Evolutionary conservation across 495 filamentous ascomycete genomes (phyloP).

Genomic region (Lentithecium fluviatile): DNA sequence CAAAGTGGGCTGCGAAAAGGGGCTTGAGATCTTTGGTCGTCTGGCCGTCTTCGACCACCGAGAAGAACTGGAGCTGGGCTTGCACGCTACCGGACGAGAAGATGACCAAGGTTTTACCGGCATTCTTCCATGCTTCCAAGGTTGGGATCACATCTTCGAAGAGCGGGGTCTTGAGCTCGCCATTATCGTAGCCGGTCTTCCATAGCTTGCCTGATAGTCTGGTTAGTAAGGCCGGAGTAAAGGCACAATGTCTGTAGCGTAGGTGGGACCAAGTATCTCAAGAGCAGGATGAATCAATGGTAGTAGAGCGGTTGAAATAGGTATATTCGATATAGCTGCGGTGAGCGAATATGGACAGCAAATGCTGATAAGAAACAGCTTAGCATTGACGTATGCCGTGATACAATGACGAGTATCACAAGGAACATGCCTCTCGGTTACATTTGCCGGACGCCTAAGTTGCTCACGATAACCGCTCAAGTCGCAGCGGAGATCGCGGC

Average conservation of each 20-base stretch:
- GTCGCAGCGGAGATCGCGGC: slow-evolving; percentile 19
- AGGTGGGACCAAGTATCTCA: background rate
- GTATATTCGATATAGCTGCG: slow-evolving; percentile 14
- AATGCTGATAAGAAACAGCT: slow-evolving; percentile 1
- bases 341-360: slow-evolving; percentile 10
- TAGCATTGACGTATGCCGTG: slow-evolving; percentile 8
- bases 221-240: slow-evolving; percentile 21
- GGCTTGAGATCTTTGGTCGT: slow-evolving; percentile 51
- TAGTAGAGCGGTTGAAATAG: slow-evolving; percentile 10
- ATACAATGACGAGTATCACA: slow-evolving; percentile 22
- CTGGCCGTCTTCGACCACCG: slow-evolving; percentile 60
- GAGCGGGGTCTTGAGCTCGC: slow-evolving; percentile 62
- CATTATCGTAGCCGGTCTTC: slow-evolving; percentile 61
- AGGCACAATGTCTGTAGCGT: slow-evolving; percentile 1
- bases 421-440: slow-evolving; percentile 5
- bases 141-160: slow-evolving; percentile 64
- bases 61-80: slow-evolving; percentile 70
- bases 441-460: slow-evolving; percentile 4
- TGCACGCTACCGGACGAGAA: slow-evolving; percentile 70
- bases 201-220: slow-evolving; percentile 59
- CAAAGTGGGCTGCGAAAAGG: slow-evolving; percentile 58
- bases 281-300: slow-evolving; percentile 1
- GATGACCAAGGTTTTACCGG: slow-evolving; percentile 56
- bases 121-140: slow-evolving; percentile 52
- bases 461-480: background rate